Evolutionary conservation across 2,329 filamentous ascomycete species (phyloP).

Genomic region (Pezizomycotina sp.): DNA sequence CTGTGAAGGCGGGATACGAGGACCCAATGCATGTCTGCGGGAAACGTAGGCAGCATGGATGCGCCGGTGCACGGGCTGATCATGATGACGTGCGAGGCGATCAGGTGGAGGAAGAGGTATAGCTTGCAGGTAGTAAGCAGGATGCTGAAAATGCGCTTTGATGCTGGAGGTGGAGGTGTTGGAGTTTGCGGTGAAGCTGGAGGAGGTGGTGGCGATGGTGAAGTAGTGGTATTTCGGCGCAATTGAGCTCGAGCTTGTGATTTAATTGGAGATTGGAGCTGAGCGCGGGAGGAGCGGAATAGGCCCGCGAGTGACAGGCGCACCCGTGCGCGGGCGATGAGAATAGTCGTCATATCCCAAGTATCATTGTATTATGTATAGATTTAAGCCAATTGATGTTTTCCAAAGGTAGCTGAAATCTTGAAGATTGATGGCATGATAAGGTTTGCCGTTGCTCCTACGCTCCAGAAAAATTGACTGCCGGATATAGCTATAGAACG

Average conservation of each 20-base stretch:
- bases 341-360: no score
- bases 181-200: background rate
- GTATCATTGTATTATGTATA: no score
- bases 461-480: no score
- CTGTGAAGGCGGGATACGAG: constrained; percentile 52
- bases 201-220: background rate
- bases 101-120: constrained; percentile 36
- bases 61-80: constrained; percentile 49
- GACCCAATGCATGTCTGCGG: constrained; percentile 48
- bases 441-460: no score
- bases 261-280: background rate
- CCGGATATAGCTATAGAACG: no score
- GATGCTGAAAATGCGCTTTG: constrained; percentile 6
- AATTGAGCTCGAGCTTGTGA: background rate
- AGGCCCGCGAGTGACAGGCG: no score
- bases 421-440: no score
- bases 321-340: no score
- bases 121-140: constrained; percentile 31
- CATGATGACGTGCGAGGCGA: constrained; percentile 45
- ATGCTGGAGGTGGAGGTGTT: background rate
- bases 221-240: constrained; percentile 10
- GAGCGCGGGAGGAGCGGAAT: background rate
- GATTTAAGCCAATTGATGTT: no score
- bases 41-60: constrained; percentile 80
- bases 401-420: no score